phyloP scores from a whole-genome alignment of 2,329 filamentous ascomycete genomes.

The Aspergillus viridinutans region DNA sequence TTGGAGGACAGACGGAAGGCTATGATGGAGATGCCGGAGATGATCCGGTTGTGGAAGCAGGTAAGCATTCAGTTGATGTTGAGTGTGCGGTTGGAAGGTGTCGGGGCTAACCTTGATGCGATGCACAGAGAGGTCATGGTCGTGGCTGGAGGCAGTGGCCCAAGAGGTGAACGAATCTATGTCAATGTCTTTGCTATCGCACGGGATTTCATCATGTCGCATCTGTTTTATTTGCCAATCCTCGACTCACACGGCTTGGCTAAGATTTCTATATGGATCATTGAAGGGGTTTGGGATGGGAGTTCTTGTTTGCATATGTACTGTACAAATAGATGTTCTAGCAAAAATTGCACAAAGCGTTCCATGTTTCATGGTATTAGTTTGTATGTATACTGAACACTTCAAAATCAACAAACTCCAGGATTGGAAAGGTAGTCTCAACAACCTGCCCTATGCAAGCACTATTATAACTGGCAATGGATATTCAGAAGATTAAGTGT shows the following conservation, averaged over 20 bases:
- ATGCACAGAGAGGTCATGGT: slow-evolving; percentile 61
- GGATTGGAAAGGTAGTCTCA: no score
- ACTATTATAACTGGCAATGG: neutral
- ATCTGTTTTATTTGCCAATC: slow-evolving; percentile 10
- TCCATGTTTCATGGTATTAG: neutral
- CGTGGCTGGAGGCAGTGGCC: slow-evolving; percentile 73
- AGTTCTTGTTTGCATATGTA: slow-evolving; percentile 13
- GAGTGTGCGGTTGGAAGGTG: neutral
- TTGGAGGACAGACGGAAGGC: slow-evolving; percentile 86
- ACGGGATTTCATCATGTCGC: slow-evolving; percentile 12
- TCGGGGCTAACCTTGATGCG: slow-evolving; percentile 32
- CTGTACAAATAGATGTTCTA: slow-evolving; percentile 17
- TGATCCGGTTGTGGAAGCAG: slow-evolving; percentile 92
- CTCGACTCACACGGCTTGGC: slow-evolving; percentile 3
- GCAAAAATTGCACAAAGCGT: neutral
- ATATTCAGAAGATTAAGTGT: neutral
- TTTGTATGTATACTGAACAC: neutral
- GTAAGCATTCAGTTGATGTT: slow-evolving; percentile 47
- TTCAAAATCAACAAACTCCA: neutral
- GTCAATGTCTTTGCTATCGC: neutral
- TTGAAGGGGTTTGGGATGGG: slow-evolving; percentile 12
- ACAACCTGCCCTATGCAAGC: neutral
- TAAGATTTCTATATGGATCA: slow-evolving; percentile 8
- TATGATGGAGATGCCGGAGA: slow-evolving; percentile 89
- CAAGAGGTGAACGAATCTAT: slow-evolving; percentile 39